Percentiles rank a stretch among this genome's conserved stretches.
phyloP scores from a whole-genome alignment of 116 monocot species.

The Dioscorea cayenensis region DNA sequence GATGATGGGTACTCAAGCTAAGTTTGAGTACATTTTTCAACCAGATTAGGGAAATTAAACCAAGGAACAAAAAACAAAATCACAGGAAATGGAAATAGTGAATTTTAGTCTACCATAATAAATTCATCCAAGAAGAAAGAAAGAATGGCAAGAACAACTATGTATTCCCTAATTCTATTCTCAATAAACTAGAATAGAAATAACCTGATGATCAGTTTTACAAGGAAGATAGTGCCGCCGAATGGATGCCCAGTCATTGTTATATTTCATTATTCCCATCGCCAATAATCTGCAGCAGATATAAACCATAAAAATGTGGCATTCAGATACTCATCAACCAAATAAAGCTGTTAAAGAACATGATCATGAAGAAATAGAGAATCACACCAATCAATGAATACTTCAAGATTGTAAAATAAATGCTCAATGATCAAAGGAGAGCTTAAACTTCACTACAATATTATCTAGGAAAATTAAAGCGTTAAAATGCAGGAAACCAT shows the following conservation, averaged over 20 bases:
- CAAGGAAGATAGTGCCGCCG: slow-evolving; percentile 87
- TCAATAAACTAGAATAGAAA: background rate
- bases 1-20: too few relatives aligned
- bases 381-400: background rate
- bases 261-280: slow-evolving; percentile 84
- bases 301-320: background rate
- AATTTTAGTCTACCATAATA: too few relatives aligned
- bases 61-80: too few relatives aligned
- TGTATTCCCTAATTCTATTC: background rate
- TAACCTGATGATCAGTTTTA: slow-evolving; percentile 92
- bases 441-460: too few relatives aligned
- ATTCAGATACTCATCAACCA: background rate
- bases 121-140: background rate
- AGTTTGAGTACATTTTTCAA: too few relatives aligned
- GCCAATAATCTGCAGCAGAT: slow-evolving; percentile 79
- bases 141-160: background rate
- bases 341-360: background rate
- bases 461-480: too few relatives aligned
- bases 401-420: background rate
- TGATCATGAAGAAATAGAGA: background rate
- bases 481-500: too few relatives aligned
- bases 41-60: too few relatives aligned
- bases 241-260: slow-evolving; percentile 88
- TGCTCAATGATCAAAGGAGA: too few relatives aligned
- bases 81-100: too few relatives aligned